Base-by-base conservation (phyloP, 169 alveolate genomes). In the Plasmodium cynomolgi region DNA sequence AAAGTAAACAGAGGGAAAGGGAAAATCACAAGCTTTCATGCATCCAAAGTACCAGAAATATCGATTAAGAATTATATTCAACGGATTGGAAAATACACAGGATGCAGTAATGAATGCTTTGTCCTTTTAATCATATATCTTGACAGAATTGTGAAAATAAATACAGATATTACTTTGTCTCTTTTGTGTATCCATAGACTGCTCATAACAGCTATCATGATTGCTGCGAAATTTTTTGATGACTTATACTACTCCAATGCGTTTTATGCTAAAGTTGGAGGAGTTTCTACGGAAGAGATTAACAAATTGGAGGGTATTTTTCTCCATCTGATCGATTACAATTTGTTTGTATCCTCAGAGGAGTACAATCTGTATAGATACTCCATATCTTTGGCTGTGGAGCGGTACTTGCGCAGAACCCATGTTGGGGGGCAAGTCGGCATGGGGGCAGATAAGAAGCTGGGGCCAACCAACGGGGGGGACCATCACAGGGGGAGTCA, bases 261-360 rank as follows among this genome's bases (percentile, higher is more conserved):
- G 47, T 97, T 95, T 86, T 98, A 97, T 92, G 99, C 99, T 4
- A 97, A 97, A 62, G 97, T 98, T 17, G 99, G 99, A 3, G 99
- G 99, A 20, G 99, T 98, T 9, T 95, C 98, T 34, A 97, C 98
- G 26, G 84, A 96, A 58, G 99, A 98, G 86, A 94, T 98, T 44
- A 98, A 98, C 84, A 84, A 93, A 54, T 96, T 98, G 23, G 99
- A 98, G 95, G 96, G 95, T 4, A 97, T 96, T 82, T 98, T 98
- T 84, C 93, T 98, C 37, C 95, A 95, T 26, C 96, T 97, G 47
- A 80, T 98, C 47, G 97, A 97, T 74, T 98, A 97, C 92, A 96
- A 96, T 41, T 97, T 98, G 39, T 98, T 85, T 81, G 99, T 98
- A 9, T 93, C 97, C 20, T 97, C 98, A 33, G 86, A 96, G 80